phyloP scores from a whole-genome alignment of 208 protist genomes.

The Crithidia acanthocephali region DNA sequence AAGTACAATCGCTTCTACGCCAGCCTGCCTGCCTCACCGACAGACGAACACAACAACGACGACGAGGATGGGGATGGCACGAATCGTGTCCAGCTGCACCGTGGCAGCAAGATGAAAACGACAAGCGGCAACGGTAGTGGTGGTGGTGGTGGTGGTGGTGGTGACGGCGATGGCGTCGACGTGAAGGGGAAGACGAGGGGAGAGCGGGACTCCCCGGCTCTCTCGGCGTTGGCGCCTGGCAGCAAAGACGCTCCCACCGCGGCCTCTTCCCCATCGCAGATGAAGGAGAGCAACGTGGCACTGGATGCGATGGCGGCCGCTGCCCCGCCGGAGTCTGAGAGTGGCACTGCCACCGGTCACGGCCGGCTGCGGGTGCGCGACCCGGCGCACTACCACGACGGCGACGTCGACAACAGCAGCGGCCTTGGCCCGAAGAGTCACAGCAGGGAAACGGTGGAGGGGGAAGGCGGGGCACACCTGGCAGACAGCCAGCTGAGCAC shows the following conservation, averaged over 20 bases:
- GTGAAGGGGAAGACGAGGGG: neutral
- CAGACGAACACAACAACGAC: neutral
- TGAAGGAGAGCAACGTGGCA: conserved; percentile 1
- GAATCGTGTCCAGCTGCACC: no score
- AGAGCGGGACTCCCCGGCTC: neutral
- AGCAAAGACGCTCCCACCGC: conserved; percentile 11
- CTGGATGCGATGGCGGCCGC: conserved; percentile 5
- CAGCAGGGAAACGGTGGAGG: conserved; percentile 18
- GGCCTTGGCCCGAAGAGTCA: conserved; percentile 1
- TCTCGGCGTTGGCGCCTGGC: neutral
- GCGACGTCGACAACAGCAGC: neutral
- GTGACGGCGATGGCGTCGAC: no score
- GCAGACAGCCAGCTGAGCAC: conserved; percentile 12
- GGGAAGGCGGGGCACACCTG: conserved; percentile 9
- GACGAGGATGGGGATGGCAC: neutral
- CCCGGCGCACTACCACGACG: neutral
- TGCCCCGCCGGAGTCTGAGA: neutral
- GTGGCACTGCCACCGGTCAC: neutral
- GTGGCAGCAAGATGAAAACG: no score
- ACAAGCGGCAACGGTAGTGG: neutral
- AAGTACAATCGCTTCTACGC: conserved; percentile 53
- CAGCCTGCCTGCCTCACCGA: conserved; percentile 21
- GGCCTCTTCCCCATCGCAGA: neutral
- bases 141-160: neutral
- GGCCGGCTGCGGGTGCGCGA: neutral